These are phyloP conservation scores for Melaleuca alternifolia DNA, from an alignment of 345 rosid genomes.

Conservation along the genomic window DNA sequence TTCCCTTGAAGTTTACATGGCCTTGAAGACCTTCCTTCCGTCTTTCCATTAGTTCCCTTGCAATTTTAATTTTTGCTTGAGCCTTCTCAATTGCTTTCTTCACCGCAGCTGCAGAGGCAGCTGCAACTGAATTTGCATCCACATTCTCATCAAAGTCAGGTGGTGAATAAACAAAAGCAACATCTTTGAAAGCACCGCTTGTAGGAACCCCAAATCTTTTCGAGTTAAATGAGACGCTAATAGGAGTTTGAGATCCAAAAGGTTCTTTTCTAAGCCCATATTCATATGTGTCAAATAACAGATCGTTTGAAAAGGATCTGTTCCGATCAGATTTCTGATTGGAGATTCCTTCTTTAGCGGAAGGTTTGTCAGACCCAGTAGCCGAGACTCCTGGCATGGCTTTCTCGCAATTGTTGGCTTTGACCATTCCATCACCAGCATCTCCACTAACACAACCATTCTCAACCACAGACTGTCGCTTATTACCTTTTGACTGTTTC, in stretches of 20 bases:
- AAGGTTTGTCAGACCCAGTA: not conserved
- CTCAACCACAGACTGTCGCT: conserved; percentile 8
- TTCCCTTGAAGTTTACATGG: conserved; percentile 23
- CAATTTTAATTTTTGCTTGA: conserved; percentile 57
- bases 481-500: conserved; percentile 10
- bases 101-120: conserved; percentile 84
- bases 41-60: conserved; percentile 69
- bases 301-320: conserved; percentile 25
- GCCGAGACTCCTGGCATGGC: conserved; percentile 16
- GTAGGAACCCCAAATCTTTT: conserved; percentile 18
- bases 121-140: conserved; percentile 71
- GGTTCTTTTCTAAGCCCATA: conserved; percentile 14
- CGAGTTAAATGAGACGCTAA: conserved; percentile 15
- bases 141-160: conserved; percentile 55
- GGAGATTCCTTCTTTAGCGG: conserved; percentile 6
- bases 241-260: conserved; percentile 16
- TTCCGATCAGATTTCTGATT: conserved; percentile 13
- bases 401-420: conserved; percentile 14
- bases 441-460: conserved; percentile 7
- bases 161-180: conserved; percentile 35
- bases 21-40: conserved; percentile 43
- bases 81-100: conserved; percentile 85
- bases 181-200: conserved; percentile 24
- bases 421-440: conserved; percentile 9
- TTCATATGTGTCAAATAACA: conserved; percentile 25